Conservation (phyloP, 2,329 filamentous ascomycete genomes). For the Fusarium austroafricanum region DNA sequence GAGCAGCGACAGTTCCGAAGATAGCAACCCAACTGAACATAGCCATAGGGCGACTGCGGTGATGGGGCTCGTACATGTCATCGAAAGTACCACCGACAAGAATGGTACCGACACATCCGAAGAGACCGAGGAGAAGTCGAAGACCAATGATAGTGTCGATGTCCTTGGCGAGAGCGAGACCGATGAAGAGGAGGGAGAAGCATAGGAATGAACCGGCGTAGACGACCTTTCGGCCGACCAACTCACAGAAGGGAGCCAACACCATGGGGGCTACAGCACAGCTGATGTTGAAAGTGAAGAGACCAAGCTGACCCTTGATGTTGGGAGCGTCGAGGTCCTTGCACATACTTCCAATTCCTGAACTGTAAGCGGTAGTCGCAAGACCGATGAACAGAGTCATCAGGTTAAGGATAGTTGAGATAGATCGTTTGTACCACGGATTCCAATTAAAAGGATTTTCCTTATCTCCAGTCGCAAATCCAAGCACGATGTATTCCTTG, state of each 20-base stretch:
- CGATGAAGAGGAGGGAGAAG: slow-evolving; percentile 40
- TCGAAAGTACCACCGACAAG: slow-evolving; percentile 41
- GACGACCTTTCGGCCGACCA: slow-evolving; percentile 38
- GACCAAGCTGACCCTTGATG: slow-evolving; percentile 36
- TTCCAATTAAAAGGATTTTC: slow-evolving; percentile 44
- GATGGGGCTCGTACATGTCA: slow-evolving; percentile 43
- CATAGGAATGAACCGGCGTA: slow-evolving; percentile 36
- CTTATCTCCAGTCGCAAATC: slow-evolving; percentile 38
- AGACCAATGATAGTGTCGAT: slow-evolving; percentile 40
- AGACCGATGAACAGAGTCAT: slow-evolving; percentile 42
- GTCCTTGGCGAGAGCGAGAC: slow-evolving; percentile 33
- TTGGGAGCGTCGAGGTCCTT: slow-evolving; percentile 32
- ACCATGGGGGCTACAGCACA: slow-evolving; percentile 39
- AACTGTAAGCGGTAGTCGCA: slow-evolving; percentile 38
- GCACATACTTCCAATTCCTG: slow-evolving; percentile 36
- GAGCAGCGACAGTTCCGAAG: slow-evolving; percentile 39
- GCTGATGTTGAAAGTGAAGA: slow-evolving; percentile 41
- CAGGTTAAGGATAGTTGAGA: slow-evolving; percentile 40
- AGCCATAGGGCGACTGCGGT: slow-evolving; percentile 40
- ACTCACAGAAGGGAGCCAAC: slow-evolving; percentile 34
- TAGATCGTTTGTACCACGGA: slow-evolving; percentile 39
- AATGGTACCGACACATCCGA: slow-evolving; percentile 42
- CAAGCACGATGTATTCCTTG: slow-evolving; percentile 38
- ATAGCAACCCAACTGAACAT: slow-evolving; percentile 43
- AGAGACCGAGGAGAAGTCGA: slow-evolving; percentile 37